A percentile compares a stretch with the other conserved stretches of the same genome.
Conservation (phyloP, 345 rosid species). For the Heritiera littoralis region DNA sequence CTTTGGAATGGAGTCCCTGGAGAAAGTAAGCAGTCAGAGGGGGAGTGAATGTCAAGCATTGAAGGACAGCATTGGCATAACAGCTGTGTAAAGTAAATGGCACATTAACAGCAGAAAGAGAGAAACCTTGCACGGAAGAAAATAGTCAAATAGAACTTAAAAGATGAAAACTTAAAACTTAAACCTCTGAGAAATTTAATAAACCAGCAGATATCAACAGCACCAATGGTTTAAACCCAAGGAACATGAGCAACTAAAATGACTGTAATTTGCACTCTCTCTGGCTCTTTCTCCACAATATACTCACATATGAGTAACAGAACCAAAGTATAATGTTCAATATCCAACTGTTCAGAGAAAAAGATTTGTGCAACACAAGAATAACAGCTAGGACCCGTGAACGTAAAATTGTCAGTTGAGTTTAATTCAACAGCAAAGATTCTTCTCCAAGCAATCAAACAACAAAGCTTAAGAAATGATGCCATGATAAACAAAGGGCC, state of each 20-base stretch:
- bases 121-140: background rate
- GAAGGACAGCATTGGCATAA: slow-evolving; percentile 92
- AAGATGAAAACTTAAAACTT: background rate
- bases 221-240: slow-evolving; percentile 3
- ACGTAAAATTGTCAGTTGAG: background rate
- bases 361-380: background rate
- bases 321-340: slow-evolving; percentile 6
- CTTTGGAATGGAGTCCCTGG: slow-evolving; percentile 79
- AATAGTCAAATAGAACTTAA: background rate
- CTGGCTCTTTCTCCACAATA: background rate
- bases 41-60: slow-evolving; percentile 91
- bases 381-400: background rate
- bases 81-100: slow-evolving; percentile 65
- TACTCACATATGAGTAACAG: background rate
- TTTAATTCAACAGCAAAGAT: background rate
- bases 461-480: background rate
- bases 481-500: background rate
- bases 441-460: background rate
- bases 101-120: slow-evolving; percentile 4
- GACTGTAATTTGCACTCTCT: background rate
- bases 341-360: background rate
- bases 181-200: background rate
- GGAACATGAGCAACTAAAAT: background rate
- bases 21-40: slow-evolving; percentile 85
- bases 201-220: slow-evolving; percentile 13